phyloP scores from a whole-genome alignment of 345 rosid species.

The Alliaria petiolata region DNA sequence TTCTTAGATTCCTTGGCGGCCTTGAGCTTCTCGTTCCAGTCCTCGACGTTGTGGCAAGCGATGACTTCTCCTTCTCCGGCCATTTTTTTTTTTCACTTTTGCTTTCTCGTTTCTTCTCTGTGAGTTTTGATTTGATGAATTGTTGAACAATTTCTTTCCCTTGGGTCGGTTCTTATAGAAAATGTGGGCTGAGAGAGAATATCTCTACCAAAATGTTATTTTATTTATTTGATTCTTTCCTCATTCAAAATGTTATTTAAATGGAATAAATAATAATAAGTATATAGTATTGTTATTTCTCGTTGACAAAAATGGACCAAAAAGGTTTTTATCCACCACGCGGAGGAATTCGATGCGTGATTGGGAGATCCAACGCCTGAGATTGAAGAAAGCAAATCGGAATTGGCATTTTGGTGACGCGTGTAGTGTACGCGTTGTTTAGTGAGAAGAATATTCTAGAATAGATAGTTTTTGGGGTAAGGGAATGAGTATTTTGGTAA shows the following conservation, averaged over 20 bases:
- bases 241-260: not conserved
- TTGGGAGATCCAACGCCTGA: not conserved
- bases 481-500: not conserved
- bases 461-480: not conserved
- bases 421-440: not conserved
- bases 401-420: not conserved
- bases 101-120: not conserved
- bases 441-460: not conserved
- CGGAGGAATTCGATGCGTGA: conserved; percentile 20
- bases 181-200: not conserved
- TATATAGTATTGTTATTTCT: not conserved
- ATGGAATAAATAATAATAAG: not conserved
- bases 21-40: conserved; percentile 44
- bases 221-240: not conserved
- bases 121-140: not conserved
- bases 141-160: not conserved
- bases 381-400: not conserved
- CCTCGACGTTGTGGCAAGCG: conserved; percentile 40
- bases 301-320: not conserved
- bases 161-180: conserved; percentile 14
- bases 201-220: not conserved
- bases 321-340: conserved; percentile 6
- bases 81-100: conserved; percentile 8
- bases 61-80: conserved; percentile 63
- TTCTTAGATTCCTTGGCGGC: conserved; percentile 45